Evolutionary conservation across 1,139 yeast genomes (phyloP).

Genomic region (Trichomonascaceae sp.): DNA sequence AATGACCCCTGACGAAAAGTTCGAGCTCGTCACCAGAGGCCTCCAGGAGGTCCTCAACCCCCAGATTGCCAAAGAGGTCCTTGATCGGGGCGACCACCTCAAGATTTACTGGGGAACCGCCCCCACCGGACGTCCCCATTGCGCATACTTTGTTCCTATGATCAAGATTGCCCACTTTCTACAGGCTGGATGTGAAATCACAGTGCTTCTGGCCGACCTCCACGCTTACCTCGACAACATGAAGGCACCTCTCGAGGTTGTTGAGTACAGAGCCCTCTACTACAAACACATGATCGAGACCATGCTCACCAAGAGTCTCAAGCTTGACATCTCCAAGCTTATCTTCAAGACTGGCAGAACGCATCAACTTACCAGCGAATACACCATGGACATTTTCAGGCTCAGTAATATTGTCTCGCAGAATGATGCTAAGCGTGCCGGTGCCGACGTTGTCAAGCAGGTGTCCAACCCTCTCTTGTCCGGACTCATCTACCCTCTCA

Average conservation of each 20-base stretch:
- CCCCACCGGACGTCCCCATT: constrained; percentile 95
- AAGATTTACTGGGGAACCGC: constrained; percentile 95
- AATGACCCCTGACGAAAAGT: constrained; percentile 47
- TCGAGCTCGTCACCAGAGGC: constrained; percentile 65
- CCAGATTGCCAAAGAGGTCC: constrained; percentile 72
- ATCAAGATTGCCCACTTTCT: constrained; percentile 89
- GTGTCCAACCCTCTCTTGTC: constrained; percentile 86
- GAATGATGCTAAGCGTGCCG: constrained; percentile 97
- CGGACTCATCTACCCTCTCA: constrained; percentile 91
- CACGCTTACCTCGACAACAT: constrained; percentile 96
- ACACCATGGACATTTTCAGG: constrained; percentile 80
- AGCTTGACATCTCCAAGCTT: constrained; percentile 84
- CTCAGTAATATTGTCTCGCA: constrained; percentile 74
- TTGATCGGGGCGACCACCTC: constrained; percentile 72
- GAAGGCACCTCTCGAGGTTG: constrained; percentile 96
- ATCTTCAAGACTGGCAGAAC: constrained; percentile 77
- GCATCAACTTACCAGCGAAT: constrained; percentile 65
- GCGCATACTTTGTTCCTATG: constrained; percentile 98
- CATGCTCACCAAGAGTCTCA: constrained; percentile 58
- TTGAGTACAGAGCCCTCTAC: constrained; percentile 75
- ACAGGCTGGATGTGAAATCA: constrained; percentile 93
- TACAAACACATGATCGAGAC: constrained; percentile 76
- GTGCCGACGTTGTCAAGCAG: constrained; percentile 98
- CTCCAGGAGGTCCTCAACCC: constrained; percentile 87
- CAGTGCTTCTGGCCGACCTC: constrained; percentile 85